These are phyloP conservation scores for Peziza echinospora DNA, from an alignment of 495 filamentous ascomycete species.

Conservation along the genomic window DNA sequence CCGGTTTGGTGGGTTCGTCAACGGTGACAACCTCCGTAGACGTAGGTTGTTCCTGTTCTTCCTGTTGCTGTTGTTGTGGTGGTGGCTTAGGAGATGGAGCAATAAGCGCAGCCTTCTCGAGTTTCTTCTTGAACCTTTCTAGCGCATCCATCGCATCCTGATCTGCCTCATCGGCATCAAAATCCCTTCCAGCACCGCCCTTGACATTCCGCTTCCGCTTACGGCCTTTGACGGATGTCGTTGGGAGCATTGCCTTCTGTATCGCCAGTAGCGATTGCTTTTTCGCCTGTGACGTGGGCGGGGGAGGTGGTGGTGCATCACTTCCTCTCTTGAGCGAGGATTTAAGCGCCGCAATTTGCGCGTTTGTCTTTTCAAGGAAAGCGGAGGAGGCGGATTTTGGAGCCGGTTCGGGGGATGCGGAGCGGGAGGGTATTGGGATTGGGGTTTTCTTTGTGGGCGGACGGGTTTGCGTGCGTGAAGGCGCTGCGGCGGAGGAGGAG, in stretches of 20 bases:
- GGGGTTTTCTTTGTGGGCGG: background rate
- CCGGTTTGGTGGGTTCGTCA: too few species aligned
- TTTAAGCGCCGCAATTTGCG: slow-evolving; percentile 75
- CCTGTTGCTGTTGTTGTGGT: background rate
- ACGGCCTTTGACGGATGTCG: slow-evolving; percentile 55
- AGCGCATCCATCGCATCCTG: slow-evolving; percentile 12
- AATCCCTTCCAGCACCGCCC: slow-evolving; percentile 13
- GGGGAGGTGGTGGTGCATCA: slow-evolving; percentile 1
- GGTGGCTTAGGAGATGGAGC: slow-evolving; percentile 3
- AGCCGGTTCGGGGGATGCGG: slow-evolving; percentile 3
- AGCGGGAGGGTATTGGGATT: slow-evolving; percentile 3
- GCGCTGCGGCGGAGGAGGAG: background rate
- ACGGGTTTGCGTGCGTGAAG: background rate
- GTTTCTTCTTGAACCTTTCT: slow-evolving; percentile 34
- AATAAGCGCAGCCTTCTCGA: slow-evolving; percentile 41
- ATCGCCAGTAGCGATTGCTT: slow-evolving; percentile 39
- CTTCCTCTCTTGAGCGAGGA: slow-evolving; percentile 60
- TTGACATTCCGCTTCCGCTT: slow-evolving; percentile 40
- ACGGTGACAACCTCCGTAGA: slow-evolving; percentile 17
- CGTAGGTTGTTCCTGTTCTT: background rate
- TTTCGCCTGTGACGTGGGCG: slow-evolving; percentile 11
- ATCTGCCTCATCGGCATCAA: slow-evolving; percentile 20
- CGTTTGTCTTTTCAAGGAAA: slow-evolving; percentile 45
- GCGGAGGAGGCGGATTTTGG: background rate
- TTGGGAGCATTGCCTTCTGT: slow-evolving; percentile 54